Conservation (phyloP, 2,329 filamentous ascomycete species). For the Myotisia sp. region DNA sequence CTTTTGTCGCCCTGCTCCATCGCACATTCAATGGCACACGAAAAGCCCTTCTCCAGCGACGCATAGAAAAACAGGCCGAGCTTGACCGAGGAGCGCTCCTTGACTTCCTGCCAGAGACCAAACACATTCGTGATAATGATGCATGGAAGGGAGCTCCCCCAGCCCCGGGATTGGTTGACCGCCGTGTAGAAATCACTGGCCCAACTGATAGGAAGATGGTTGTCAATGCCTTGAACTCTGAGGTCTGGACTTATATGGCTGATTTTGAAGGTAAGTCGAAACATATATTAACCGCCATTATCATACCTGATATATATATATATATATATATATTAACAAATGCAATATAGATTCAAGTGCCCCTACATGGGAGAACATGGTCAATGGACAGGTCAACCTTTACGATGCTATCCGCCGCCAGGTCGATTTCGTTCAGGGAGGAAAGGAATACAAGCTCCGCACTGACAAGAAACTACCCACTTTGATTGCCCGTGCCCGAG, state of each 20-base stretch:
- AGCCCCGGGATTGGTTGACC: slow-evolving; percentile 82
- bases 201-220: slow-evolving; percentile 99
- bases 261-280: slow-evolving; percentile 81
- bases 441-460: slow-evolving; percentile 94
- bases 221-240: slow-evolving; percentile 86
- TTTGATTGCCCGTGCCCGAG: slow-evolving; percentile 83
- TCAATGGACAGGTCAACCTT: slow-evolving; percentile 93
- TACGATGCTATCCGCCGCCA: slow-evolving; percentile 90
- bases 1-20: slow-evolving; percentile 88
- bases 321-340: background rate
- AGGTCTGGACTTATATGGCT: slow-evolving; percentile 99
- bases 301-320: background rate
- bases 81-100: slow-evolving; percentile 78
- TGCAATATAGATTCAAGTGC: slow-evolving; percentile 65
- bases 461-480: slow-evolving; percentile 78
- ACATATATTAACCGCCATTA: background rate
- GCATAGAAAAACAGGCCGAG: slow-evolving; percentile 75
- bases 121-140: slow-evolving; percentile 83
- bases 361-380: slow-evolving; percentile 98
- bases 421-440: slow-evolving; percentile 89
- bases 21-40: slow-evolving; percentile 83
- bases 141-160: slow-evolving; percentile 87
- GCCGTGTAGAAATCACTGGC: slow-evolving; percentile 91
- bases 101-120: slow-evolving; percentile 92
- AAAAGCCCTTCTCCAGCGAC: slow-evolving; percentile 76